A percentile compares a stretch with the other conserved stretches of the same genome.
Conservation (phyloP, 2,329 filamentous ascomycete species). For the Microdochium paspali region DNA sequence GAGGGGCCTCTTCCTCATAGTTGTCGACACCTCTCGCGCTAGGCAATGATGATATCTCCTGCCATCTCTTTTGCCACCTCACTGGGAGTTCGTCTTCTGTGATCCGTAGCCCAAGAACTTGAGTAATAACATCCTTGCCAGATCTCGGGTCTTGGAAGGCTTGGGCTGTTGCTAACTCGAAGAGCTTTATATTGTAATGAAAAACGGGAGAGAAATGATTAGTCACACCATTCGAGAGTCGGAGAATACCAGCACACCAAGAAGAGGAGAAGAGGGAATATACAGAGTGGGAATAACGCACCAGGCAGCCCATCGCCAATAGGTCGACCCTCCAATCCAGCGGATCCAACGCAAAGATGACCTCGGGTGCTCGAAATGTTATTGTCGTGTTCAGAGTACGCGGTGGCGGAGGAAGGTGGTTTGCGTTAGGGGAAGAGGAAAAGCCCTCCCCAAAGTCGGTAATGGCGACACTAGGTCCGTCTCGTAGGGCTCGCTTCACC, state of each 20-base stretch:
- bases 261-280: neutral
- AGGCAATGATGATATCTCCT: neutral
- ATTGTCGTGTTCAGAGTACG: constrained; percentile 3
- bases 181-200: constrained; percentile 3
- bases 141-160: constrained; percentile 3
- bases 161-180: constrained; percentile 5
- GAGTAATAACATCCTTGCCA: neutral
- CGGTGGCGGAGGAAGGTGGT: too few species aligned
- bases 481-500: neutral
- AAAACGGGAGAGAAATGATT: neutral
- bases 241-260: neutral
- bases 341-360: constrained; percentile 2
- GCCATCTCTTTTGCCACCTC: constrained; percentile 4
- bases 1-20: too few species aligned
- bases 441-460: constrained; percentile 6
- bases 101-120: constrained; percentile 2
- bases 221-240: too few species aligned
- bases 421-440: neutral
- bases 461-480: constrained; percentile 2
- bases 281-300: constrained; percentile 1
- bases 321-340: constrained; percentile 4
- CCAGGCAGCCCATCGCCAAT: constrained; percentile 7
- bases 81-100: constrained; percentile 3
- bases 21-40: neutral
- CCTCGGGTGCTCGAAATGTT: constrained; percentile 4